phyloP scores from a whole-genome alignment of 768 basidiomycete species.

The Tylopilus felleus region DNA sequence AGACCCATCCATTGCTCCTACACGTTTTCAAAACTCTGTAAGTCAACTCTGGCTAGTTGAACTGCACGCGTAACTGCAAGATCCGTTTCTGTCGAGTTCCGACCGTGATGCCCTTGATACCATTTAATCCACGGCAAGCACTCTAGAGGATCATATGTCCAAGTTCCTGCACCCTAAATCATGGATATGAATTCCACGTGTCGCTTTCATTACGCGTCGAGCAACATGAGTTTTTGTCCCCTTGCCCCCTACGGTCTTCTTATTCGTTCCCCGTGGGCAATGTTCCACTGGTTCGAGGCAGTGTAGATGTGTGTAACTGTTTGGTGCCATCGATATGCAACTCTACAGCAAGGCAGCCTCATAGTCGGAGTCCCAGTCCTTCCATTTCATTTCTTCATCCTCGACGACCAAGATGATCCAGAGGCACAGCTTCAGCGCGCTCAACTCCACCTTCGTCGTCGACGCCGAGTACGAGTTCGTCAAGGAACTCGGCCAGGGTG shows the following conservation, averaged over 20 bases:
- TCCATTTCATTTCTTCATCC: constrained; percentile 1
- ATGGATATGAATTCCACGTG: not conserved
- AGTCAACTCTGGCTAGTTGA: too few relatives aligned
- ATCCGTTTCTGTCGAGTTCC: too few relatives aligned
- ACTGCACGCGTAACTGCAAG: too few relatives aligned
- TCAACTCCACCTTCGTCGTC: constrained; percentile 85
- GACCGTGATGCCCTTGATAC: too few relatives aligned
- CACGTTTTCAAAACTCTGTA: not conserved
- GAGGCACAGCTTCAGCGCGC: constrained; percentile 74
- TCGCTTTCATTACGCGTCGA: not conserved
- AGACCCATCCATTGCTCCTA: not conserved
- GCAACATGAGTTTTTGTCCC: too few relatives aligned
- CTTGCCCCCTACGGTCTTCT: too few relatives aligned
- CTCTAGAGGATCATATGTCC: not conserved
- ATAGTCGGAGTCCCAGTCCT: not conserved
- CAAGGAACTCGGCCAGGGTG: constrained; percentile 96
- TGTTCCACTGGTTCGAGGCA: too few relatives aligned
- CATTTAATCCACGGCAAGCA: not conserved
- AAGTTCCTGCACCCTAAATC: constrained; percentile 2
- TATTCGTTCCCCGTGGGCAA: too few relatives aligned
- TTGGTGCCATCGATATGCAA: constrained; percentile 33
- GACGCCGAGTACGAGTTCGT: constrained; percentile 90
- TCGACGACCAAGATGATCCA: constrained; percentile 45
- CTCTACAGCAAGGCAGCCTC: constrained; percentile 4
- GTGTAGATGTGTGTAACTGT: constrained; percentile 22